These are phyloP conservation scores for Lepidium sativum DNA, from an alignment of 345 rosid genomes.

Conservation along the genomic window DNA sequence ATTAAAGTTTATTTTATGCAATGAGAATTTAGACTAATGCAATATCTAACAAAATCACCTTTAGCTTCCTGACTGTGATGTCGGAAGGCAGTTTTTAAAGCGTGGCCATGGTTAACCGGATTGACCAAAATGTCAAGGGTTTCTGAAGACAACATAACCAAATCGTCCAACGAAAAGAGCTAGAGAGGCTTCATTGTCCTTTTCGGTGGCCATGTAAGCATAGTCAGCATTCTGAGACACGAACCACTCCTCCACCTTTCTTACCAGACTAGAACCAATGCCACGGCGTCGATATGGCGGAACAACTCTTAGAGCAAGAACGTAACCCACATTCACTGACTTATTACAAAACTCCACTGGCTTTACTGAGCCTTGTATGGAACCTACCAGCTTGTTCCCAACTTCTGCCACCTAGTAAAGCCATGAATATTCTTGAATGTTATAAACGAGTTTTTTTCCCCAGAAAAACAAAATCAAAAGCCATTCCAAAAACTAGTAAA, in stretches of 20 bases:
- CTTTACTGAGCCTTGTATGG: conserved; percentile 73
- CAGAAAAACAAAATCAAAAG: background rate
- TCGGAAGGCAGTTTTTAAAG: conserved; percentile 24
- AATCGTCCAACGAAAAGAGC: conserved; percentile 45
- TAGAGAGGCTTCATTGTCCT: conserved; percentile 58
- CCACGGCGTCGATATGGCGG: conserved; percentile 52
- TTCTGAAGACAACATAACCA: conserved; percentile 45
- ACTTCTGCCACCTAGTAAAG: conserved; percentile 49
- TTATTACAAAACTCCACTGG: conserved; percentile 35
- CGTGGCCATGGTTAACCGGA: conserved; percentile 38
- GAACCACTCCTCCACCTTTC: conserved; percentile 71
- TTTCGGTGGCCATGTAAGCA: conserved; percentile 75
- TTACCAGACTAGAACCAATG: conserved; percentile 45
- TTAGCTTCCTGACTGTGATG: conserved; percentile 38
- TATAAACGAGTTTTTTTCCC: background rate
- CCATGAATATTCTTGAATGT: no score
- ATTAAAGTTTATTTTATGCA: background rate
- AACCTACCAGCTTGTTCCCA: conserved; percentile 54
- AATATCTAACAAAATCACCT: conserved; percentile 4
- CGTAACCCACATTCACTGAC: conserved; percentile 51
- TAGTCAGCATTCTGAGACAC: conserved; percentile 39
- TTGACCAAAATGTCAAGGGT: conserved; percentile 57
- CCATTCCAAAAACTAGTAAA: no score
- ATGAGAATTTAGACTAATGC: background rate
- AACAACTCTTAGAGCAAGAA: conserved; percentile 55